Evolutionary conservation across 257 asterid species (phyloP), one percentile per base, ranked within the genome.

Genomic region (Euphrasia confusa): DNA sequence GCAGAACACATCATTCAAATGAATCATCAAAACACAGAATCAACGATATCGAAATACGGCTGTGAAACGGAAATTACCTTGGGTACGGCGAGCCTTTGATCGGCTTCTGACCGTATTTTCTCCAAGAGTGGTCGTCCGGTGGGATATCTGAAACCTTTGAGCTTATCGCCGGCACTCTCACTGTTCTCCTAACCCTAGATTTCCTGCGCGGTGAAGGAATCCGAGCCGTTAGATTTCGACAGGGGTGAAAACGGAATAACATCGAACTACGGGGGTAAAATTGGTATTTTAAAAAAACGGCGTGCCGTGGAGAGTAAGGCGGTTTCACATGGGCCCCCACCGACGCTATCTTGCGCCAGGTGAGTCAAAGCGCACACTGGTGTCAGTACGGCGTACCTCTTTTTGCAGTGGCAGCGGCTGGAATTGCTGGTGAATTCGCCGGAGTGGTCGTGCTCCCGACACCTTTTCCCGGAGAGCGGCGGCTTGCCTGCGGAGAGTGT

Each of bases 21-120:
- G 4, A 30, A 32, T 73, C 24, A 68, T 63, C 30, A 24, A 33
- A 4, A 4, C 7, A 5, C 39, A 6, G 1, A 33, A 33, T 33
- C 39, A 7, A 33, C 8, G 39, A 33, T 33, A 7, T 7, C 37
- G 9, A 7, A 7, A 5, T 33, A 6, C 1, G 7, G 9, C 11
- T 72, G 79, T 69, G 76, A 68, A 73, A 33, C 2, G 58, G 64
- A 68, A 27, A 24, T 12, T 86, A 88, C 96, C 95, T 76, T 74
- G 96, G 96, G 78, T 75, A 83, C 14, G 90, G 85, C 2, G 95
- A 88, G 24, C 95, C 96, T 69, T 89, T 89, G 83, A 85, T 85
- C 2, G 92, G 90, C 76, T 85, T 85, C 59, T 88, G 91, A n/a
- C 96, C 96, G 65, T 88, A 88, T 68, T 88, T 85, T 44, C 96